A percentile compares a stretch with the other conserved stretches of the same genome.
These are phyloP conservation scores for Ustilaginoidea virens DNA, from an alignment of 2,329 filamentous ascomycete genomes.

Conservation along the genomic window DNA sequence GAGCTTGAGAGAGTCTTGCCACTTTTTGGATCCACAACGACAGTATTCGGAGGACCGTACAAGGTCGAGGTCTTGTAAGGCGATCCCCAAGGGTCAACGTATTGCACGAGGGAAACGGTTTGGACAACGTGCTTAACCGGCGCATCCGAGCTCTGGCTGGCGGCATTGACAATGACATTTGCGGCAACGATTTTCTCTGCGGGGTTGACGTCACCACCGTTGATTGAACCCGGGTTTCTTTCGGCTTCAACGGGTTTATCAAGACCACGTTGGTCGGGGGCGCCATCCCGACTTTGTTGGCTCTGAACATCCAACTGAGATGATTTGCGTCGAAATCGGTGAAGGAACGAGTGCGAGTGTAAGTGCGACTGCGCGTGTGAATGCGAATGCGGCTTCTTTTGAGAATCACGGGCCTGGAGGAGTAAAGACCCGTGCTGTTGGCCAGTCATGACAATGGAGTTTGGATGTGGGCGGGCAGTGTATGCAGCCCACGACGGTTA, in stretches of 20 bases:
- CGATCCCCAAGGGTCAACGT: conserved; percentile 32
- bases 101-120: conserved; percentile 38
- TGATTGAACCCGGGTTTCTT: conserved; percentile 2
- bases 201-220: conserved; percentile 4
- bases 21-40: conserved; percentile 19
- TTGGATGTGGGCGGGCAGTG: conserved; percentile 6
- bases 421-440: conserved; percentile 20
- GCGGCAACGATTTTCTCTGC: conserved; percentile 7
- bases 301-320: conserved; percentile 6
- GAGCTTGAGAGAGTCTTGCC: conserved; percentile 21
- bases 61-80: conserved; percentile 29
- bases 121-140: conserved; percentile 32
- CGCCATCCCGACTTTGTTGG: conserved; percentile 5
- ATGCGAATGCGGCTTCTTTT: conserved; percentile 12
- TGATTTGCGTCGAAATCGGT: conserved; percentile 7
- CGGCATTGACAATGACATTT: conserved; percentile 4
- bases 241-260: conserved; percentile 12
- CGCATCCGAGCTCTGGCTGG: conserved; percentile 2
- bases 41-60: conserved; percentile 21
- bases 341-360: conserved; percentile 12
- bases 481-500: conserved; percentile 4
- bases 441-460: conserved; percentile 17
- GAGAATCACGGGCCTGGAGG: conserved; percentile 17
- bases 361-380: conserved; percentile 9
- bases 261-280: conserved; percentile 8